phyloP scores from a whole-genome alignment of 2,329 filamentous ascomycete genomes.

The Aspergillus sp. region DNA sequence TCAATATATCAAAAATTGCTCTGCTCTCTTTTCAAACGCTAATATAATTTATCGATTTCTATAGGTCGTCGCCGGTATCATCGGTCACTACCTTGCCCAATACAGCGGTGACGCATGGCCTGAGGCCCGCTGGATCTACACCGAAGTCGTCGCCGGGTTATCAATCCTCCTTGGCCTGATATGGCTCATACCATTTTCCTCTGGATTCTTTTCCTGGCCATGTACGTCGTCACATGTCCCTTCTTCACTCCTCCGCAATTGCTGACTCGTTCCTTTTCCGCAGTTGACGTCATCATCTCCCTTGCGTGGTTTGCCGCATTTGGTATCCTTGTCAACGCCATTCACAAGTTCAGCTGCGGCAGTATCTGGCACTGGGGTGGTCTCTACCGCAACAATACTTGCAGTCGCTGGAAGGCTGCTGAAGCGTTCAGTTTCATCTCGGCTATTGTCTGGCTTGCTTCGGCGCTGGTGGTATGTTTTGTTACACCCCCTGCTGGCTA shows the following conservation, averaged over 20 bases:
- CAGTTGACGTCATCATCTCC: slow-evolving; percentile 67
- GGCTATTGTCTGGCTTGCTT: slow-evolving; percentile 69
- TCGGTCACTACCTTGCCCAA: slow-evolving; percentile 64
- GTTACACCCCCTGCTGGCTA: not conserved
- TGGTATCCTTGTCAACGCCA: slow-evolving; percentile 63
- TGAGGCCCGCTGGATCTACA: slow-evolving; percentile 71
- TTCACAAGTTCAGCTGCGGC: slow-evolving; percentile 55
- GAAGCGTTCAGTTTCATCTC: slow-evolving; percentile 73
- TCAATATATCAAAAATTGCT: not conserved
- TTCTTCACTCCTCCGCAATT: not conserved
- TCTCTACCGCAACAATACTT: slow-evolving; percentile 55
- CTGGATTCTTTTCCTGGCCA: slow-evolving; percentile 69
- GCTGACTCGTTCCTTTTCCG: slow-evolving; percentile 1
- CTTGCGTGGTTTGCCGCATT: slow-evolving; percentile 71
- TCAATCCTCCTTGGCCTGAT: slow-evolving; percentile 69
- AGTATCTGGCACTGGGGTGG: slow-evolving; percentile 62
- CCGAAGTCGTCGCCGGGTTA: slow-evolving; percentile 68
- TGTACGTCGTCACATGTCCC: slow-evolving; percentile 28
- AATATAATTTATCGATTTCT: not conserved
- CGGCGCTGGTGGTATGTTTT: slow-evolving; percentile 55
- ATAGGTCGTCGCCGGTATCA: slow-evolving; percentile 65
- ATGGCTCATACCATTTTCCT: slow-evolving; percentile 71
- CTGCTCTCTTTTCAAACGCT: not conserved
- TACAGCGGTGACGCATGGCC: slow-evolving; percentile 54
- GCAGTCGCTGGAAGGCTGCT: slow-evolving; percentile 69